phyloP scores from a whole-genome alignment of 2,329 filamentous ascomycete genomes.

The Pseudogymnoascus sp. region DNA sequence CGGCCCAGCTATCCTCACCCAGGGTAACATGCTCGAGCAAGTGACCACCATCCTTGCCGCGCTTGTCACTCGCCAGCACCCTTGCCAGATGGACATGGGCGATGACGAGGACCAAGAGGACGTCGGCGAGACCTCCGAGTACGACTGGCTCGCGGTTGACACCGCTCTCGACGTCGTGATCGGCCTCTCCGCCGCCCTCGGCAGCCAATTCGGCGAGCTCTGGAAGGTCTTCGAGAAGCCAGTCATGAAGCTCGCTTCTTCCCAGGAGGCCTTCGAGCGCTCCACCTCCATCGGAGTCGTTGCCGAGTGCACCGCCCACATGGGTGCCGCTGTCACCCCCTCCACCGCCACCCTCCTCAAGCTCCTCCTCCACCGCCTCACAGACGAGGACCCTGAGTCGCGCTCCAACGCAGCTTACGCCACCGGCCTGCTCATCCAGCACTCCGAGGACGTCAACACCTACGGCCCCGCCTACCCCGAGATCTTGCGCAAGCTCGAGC shows the following conservation, averaged over 20 bases:
- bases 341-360: slow-evolving; percentile 71
- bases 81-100: slow-evolving; percentile 84
- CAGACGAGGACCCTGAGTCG: slow-evolving; percentile 82
- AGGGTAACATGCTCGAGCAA: slow-evolving; percentile 64
- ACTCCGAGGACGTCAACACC: slow-evolving; percentile 62
- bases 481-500: slow-evolving; percentile 80
- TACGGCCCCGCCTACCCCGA: slow-evolving; percentile 66
- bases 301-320: slow-evolving; percentile 80
- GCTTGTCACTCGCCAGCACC: slow-evolving; percentile 82
- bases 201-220: slow-evolving; percentile 70
- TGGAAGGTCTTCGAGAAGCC: slow-evolving; percentile 97
- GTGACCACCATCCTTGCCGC: slow-evolving; percentile 65
- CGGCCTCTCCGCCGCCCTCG: slow-evolving; percentile 73
- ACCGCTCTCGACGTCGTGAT: slow-evolving; percentile 87
- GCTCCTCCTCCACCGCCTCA: slow-evolving; percentile 74
- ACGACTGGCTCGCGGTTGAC: slow-evolving; percentile 95
- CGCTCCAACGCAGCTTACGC: slow-evolving; percentile 95
- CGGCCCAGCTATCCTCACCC: slow-evolving; percentile 74
- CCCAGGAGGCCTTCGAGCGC: slow-evolving; percentile 77
- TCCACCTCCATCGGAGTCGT: slow-evolving; percentile 86
- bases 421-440: slow-evolving; percentile 72
- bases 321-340: slow-evolving; percentile 71
- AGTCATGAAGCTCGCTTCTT: slow-evolving; percentile 78
- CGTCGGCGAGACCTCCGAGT: slow-evolving; percentile 77
- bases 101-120: slow-evolving; percentile 69